Percentiles rank a stretch among this genome's conserved stretches.
phyloP scores from a whole-genome alignment of 306 rosid species.

The Quercus gilva region DNA sequence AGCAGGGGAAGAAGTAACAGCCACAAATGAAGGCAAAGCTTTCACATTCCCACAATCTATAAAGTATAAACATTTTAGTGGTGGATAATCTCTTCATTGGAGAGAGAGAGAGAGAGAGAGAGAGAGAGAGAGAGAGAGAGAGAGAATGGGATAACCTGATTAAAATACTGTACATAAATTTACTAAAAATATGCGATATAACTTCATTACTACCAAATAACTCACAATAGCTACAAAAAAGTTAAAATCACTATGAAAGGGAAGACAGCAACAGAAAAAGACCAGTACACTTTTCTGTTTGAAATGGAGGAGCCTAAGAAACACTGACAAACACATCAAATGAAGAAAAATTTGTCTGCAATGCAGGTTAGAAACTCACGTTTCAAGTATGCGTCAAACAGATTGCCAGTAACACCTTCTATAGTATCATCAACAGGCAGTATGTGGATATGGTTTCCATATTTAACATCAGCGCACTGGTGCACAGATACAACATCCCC shows the following conservation, averaged over 20 bases:
- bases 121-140: too few species aligned
- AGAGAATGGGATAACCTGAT: too few species aligned
- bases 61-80: not conserved
- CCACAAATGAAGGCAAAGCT: not conserved
- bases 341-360: not conserved
- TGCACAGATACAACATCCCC: constrained; percentile 63
- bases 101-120: too few species aligned
- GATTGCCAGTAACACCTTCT: constrained; percentile 52
- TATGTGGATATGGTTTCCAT: constrained; percentile 49
- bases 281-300: not conserved
- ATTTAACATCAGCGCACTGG: constrained; percentile 53
- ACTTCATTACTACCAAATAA: too few species aligned
- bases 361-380: constrained; percentile 33
- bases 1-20: not conserved
- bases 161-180: too few species aligned
- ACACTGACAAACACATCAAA: not conserved
- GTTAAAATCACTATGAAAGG: not conserved
- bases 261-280: not conserved
- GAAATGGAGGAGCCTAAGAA: not conserved
- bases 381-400: constrained; percentile 56
- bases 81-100: too few species aligned
- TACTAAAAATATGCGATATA: too few species aligned
- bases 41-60: not conserved
- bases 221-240: too few species aligned
- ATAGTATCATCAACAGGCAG: constrained; percentile 53